phyloP scores from a whole-genome alignment of 768 basidiomycete genomes.

The Crassisporium funariophilum region DNA sequence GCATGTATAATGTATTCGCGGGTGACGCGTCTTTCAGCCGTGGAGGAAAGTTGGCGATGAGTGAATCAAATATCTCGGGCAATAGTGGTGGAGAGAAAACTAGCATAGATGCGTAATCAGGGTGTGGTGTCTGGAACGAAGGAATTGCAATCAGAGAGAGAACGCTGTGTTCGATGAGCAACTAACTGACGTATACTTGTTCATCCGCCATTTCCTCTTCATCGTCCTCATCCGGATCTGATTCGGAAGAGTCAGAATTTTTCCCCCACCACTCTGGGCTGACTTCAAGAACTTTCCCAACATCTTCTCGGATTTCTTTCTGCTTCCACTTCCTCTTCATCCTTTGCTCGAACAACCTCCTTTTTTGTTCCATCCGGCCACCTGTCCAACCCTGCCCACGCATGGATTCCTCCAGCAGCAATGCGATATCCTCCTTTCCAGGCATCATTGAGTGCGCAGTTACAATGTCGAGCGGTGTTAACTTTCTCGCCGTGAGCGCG shows the following conservation, averaged over 20 bases:
- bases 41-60: constrained; percentile 77
- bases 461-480: constrained; percentile 89
- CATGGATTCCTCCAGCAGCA: constrained; percentile 91
- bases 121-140: constrained; percentile 60
- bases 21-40: constrained; percentile 78
- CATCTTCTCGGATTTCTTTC: constrained; percentile 56
- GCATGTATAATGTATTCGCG: constrained; percentile 88
- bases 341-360: constrained; percentile 59
- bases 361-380: constrained; percentile 71
- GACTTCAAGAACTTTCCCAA: constrained; percentile 60
- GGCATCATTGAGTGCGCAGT: constrained; percentile 81
- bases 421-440: constrained; percentile 81
- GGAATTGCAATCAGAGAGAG: constrained; percentile 19
- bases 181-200: constrained; percentile 49
- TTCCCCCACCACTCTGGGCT: constrained; percentile 67
- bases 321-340: constrained; percentile 54
- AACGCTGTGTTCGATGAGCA: background rate
- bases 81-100: constrained; percentile 86
- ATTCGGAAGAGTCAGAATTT: constrained; percentile 44
- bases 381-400: constrained; percentile 81
- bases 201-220: constrained; percentile 53
- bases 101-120: constrained; percentile 86
- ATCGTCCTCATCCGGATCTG: constrained; percentile 46
- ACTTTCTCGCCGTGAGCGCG: constrained; percentile 70
- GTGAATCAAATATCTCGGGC: constrained; percentile 75